Conservation (phyloP, 2,329 filamentous ascomycete species). For the Colletotrichum destructivum region DNA sequence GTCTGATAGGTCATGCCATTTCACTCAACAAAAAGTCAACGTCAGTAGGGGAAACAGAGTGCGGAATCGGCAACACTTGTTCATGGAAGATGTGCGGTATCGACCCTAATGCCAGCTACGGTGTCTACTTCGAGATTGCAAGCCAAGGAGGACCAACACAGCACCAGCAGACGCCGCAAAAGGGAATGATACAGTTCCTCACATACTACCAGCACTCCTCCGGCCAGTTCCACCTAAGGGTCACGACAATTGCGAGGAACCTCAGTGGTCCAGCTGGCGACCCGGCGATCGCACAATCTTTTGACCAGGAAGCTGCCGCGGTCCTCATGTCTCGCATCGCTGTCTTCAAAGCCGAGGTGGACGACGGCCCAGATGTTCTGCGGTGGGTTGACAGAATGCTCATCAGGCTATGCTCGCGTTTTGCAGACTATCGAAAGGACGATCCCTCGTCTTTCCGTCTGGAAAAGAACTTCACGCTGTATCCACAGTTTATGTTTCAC, state of each 20-base stretch:
- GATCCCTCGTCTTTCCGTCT: constrained; percentile 96
- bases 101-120: constrained; percentile 93
- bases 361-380: constrained; percentile 97
- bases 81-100: constrained; percentile 99
- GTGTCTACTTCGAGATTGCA: constrained; percentile 97
- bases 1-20: constrained; percentile 95
- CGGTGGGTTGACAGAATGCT: constrained; percentile 99
- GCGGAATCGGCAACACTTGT: constrained; percentile 97
- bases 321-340: constrained; percentile 99
- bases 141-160: constrained; percentile 89
- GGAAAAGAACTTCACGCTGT: constrained; percentile 99
- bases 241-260: constrained; percentile 93
- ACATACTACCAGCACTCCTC: constrained; percentile 99
- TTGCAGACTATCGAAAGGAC: constrained; percentile 98
- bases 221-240: constrained; percentile 94
- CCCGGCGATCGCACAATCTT: constrained; percentile 94
- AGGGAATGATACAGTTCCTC: constrained; percentile 97
- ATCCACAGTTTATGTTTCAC: constrained; percentile 99
- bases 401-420: constrained; percentile 94
- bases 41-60: constrained; percentile 97
- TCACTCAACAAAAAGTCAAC: constrained; percentile 98
- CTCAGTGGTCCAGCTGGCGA: constrained; percentile 95
- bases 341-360: constrained; percentile 98
- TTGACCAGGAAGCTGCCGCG: constrained; percentile 97
- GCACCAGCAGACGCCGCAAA: constrained; percentile 88